Percentiles rank a stretch among this genome's conserved stretches.
These are phyloP conservation scores for Cordyceps cateniannulata DNA, from an alignment of 2,329 filamentous ascomycete species.

Conservation along the genomic window DNA sequence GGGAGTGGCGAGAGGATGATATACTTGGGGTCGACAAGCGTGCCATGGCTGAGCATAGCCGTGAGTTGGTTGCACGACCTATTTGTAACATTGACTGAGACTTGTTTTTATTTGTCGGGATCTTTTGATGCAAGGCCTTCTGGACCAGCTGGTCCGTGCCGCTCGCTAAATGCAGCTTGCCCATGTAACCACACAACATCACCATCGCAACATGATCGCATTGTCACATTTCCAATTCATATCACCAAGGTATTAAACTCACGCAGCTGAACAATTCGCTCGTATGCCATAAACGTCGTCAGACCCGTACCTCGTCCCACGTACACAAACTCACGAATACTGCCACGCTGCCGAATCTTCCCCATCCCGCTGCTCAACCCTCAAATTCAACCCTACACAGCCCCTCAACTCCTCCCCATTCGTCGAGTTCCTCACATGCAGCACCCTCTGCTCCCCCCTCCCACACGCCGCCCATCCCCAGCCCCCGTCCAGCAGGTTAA, in stretches of 20 bases:
- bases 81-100: too few relatives aligned
- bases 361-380: background rate
- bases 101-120: too few relatives aligned
- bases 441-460: background rate
- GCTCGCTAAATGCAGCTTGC: too few relatives aligned
- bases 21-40: too few relatives aligned
- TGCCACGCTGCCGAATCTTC: conserved; percentile 9
- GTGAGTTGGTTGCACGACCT: too few relatives aligned
- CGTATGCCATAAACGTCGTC: background rate
- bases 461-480: conserved; percentile 11
- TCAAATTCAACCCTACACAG: conserved; percentile 11
- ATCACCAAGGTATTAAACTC: background rate
- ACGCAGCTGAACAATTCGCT: background rate
- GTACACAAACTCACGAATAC: background rate
- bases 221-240: too few relatives aligned
- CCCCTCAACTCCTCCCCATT: background rate
- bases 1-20: too few relatives aligned
- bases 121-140: too few relatives aligned
- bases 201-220: too few relatives aligned
- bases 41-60: too few relatives aligned
- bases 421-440: conserved; percentile 11
- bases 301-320: background rate
- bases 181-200: too few relatives aligned
- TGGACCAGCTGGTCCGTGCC: too few relatives aligned
- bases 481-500: conserved; percentile 19